A percentile compares a stretch with the other conserved stretches of the same genome.
Conservation (phyloP, 1,284 basidiomycete genomes). For the Leccinum fuscescens region DNA sequence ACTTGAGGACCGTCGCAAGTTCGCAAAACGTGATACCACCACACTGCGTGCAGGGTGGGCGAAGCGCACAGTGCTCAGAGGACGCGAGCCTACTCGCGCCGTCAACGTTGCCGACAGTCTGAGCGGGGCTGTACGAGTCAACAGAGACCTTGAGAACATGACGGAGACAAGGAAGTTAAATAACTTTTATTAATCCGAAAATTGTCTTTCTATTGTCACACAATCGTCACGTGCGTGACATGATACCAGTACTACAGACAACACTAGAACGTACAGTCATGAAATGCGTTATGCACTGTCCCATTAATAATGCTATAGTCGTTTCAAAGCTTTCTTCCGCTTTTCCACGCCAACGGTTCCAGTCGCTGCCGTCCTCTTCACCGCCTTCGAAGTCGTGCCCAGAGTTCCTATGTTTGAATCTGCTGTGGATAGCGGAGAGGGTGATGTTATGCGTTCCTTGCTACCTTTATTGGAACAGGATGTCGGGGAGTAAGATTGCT, state of each 20-base stretch:
- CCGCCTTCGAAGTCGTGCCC: conserved; percentile 50
- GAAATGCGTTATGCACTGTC: conserved; percentile 5
- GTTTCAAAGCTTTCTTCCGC: conserved; percentile 81
- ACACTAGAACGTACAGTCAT: conserved; percentile 4
- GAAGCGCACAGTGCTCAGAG: conserved; percentile 12
- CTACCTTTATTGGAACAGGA: conserved; percentile 43
- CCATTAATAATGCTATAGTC: conserved; percentile 52
- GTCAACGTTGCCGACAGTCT: conserved; percentile 9
- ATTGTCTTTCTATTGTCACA: conserved; percentile 22
- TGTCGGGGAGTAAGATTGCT: conserved; percentile 33
- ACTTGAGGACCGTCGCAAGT: conserved; percentile 20
- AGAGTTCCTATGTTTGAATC: conserved; percentile 57
- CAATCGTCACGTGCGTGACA: conserved; percentile 22
- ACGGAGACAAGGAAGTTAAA: neutral
- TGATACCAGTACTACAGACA: neutral
- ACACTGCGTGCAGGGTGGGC: neutral
- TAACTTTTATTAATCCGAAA: conserved; percentile 17
- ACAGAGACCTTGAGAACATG: conserved; percentile 27
- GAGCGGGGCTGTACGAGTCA: conserved; percentile 17
- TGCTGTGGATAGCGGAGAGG: conserved; percentile 62
- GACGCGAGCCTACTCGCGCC: conserved; percentile 13
- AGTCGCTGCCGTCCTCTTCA: conserved; percentile 63
- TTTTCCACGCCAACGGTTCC: conserved; percentile 63
- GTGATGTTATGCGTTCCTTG: conserved; percentile 60
- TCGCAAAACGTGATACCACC: neutral